Conservation (phyloP, 768 basidiomycete genomes). For the Rhizopogon vesiculosus region DNA sequence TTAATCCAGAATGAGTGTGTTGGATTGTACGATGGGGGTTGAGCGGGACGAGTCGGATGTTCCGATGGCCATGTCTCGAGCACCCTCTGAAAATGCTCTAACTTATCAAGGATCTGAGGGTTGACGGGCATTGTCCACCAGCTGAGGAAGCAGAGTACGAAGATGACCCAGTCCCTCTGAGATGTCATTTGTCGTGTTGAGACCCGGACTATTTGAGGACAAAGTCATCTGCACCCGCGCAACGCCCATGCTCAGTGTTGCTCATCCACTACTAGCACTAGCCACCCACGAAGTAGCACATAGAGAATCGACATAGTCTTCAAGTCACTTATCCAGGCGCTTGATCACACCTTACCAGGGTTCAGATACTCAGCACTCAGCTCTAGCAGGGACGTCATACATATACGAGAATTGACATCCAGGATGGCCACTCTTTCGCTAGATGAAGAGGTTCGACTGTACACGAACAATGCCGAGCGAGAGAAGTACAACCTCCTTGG, state of each 20-base stretch:
- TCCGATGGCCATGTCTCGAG: neutral
- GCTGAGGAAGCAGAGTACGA: neutral
- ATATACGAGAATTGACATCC: neutral
- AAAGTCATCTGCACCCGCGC: too few relatives aligned
- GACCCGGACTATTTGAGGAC: too few relatives aligned
- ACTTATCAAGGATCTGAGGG: neutral
- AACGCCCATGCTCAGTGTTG: too few relatives aligned
- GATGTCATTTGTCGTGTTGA: neutral
- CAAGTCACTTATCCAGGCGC: too few relatives aligned
- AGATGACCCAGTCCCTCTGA: neutral
- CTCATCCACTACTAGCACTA: too few relatives aligned
- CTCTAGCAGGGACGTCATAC: neutral
- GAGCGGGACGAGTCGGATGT: constrained; percentile 11
- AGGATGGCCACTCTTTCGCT: constrained; percentile 49
- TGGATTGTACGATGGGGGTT: constrained; percentile 55
- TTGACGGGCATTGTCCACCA: neutral
- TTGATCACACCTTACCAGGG: neutral
- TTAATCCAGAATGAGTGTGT: constrained; percentile 75
- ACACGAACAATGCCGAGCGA: constrained; percentile 82
- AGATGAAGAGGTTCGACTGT: constrained; percentile 90
- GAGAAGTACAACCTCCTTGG: constrained; percentile 86
- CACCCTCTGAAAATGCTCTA: neutral
- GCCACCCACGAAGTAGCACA: too few relatives aligned
- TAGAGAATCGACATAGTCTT: too few relatives aligned
- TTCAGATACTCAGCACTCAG: neutral